Conservation (phyloP, 306 rosid genomes). For the Sicyos edulis region DNA sequence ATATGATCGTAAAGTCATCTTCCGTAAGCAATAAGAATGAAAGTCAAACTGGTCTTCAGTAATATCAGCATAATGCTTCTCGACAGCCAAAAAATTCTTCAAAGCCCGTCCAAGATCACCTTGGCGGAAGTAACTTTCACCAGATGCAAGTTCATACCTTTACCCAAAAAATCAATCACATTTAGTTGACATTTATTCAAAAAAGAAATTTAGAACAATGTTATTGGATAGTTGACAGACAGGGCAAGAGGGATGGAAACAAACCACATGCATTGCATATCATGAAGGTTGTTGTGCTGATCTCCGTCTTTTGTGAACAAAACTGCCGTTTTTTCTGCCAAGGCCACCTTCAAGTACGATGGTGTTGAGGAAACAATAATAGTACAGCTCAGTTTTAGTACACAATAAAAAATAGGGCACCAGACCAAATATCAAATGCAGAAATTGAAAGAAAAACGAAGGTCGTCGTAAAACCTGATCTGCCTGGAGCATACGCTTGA, state of each 20-base stretch:
- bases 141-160: constrained; percentile 97
- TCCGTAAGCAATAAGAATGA: constrained; percentile 95
- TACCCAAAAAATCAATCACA: neutral
- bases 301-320: constrained; percentile 98
- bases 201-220: neutral
- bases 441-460: neutral
- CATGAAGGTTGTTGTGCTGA: constrained; percentile 95
- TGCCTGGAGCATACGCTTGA: constrained; percentile 97
- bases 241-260: constrained; percentile 29
- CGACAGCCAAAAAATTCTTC: constrained; percentile 86
- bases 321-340: constrained; percentile 96
- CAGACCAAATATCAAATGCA: neutral
- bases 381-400: constrained; percentile 19
- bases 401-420: neutral
- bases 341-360: constrained; percentile 50
- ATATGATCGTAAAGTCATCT: constrained; percentile 93
- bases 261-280: constrained; percentile 99
- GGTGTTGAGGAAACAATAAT: constrained; percentile 20
- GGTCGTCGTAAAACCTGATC: constrained; percentile 59
- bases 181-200: neutral
- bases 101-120: constrained; percentile 84
- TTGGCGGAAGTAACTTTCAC: constrained; percentile 94
- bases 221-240: neutral
- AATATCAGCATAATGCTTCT: constrained; percentile 95
- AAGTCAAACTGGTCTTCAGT: constrained; percentile 98